Evolutionary conservation across 306 rosid species (phyloP).

Genomic region (Coriaria nepalensis): DNA sequence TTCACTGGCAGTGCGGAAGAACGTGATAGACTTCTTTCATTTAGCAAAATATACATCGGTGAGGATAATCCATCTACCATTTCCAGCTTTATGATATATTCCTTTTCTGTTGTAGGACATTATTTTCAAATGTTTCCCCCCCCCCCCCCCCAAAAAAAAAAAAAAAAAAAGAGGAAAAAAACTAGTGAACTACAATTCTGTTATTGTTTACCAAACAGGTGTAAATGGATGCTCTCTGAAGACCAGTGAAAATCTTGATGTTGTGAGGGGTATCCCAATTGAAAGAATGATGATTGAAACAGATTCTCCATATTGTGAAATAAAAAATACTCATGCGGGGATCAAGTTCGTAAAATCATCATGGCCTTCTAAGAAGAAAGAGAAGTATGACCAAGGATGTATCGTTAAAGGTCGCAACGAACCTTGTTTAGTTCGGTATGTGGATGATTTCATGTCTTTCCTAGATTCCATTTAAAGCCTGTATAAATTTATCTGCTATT

Average conservation of each 20-base stretch:
- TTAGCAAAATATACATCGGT: constrained; percentile 72
- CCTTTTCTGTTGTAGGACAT: constrained; percentile 1
- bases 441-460: neutral
- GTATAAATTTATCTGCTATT: constrained; percentile 8
- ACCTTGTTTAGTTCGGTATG: constrained; percentile 83
- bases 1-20: constrained; percentile 79
- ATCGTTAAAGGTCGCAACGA: constrained; percentile 86
- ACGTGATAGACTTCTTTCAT: constrained; percentile 61
- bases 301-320: constrained; percentile 90
- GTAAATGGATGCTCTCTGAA: constrained; percentile 86
- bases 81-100: constrained; percentile 9
- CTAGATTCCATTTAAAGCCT: too few species aligned
- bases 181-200: too few species aligned
- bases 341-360: constrained; percentile 57
- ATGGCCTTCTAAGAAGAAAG: constrained; percentile 92
- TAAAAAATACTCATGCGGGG: constrained; percentile 86
- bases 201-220: constrained; percentile 36
- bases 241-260: constrained; percentile 66
- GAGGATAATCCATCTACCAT: constrained; percentile 7
- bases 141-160: too few species aligned
- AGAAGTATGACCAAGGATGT: constrained; percentile 61
- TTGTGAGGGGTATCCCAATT: constrained; percentile 59
- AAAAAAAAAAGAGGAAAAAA: too few species aligned
- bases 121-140: neutral
- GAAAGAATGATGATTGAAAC: constrained; percentile 94